Base-by-base conservation (phyloP, 2,329 filamentous ascomycete species). In the Aspergillus pseudoglaucus region DNA sequence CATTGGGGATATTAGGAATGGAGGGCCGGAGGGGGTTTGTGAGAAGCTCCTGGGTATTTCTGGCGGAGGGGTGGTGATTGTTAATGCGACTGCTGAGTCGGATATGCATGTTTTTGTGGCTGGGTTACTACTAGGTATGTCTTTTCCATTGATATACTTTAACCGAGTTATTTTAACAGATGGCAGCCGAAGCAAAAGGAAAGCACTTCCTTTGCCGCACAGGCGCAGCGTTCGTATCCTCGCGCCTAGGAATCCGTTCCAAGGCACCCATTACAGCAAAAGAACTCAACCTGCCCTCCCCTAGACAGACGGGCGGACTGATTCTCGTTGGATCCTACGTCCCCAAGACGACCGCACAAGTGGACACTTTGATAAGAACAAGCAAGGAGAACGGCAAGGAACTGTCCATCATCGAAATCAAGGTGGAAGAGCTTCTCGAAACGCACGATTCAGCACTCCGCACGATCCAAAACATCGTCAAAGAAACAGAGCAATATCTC, bases 321-420 rank as follows among this genome's bases (percentile, higher is more conserved):
- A 71, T 81, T 15, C 71, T 82, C 14, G 78, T 77, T 0, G 78
- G 80, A 0, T 79, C 75, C 0, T 81, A 82, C 40, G 78, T 82
- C 0, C 77, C 78, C 2, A 82, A 81, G 53, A 82, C 79, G 0
- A 82, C 79, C 0, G 72, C 75, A 0, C 79, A 82, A 47, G 60
- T 81, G 1, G 69, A 74, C 22, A 60, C 63, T 2, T 55, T 81
- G 7, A 61, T 65, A 0, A 58, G 66, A 2, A 60, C 61, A 14
- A 68, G 72, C 0, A 70, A 68, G 0, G 50, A 60, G 0, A 61
- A 45, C 1, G 59, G 52, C 9, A 37, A 37, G 14, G 41, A 69
- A n/a, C 60, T 80, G 0, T 70, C 66, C 0, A 72, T 69, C 0
- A 68, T 80, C 23, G 68, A 73, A 9, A 62, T 81, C 2, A 64